A percentile compares a stretch with the other conserved stretches of the same genome.
Evolutionary conservation across 108 stramenopile genomes (phyloP).

Genomic region (Phaeodactylum tricornutum): DNA sequence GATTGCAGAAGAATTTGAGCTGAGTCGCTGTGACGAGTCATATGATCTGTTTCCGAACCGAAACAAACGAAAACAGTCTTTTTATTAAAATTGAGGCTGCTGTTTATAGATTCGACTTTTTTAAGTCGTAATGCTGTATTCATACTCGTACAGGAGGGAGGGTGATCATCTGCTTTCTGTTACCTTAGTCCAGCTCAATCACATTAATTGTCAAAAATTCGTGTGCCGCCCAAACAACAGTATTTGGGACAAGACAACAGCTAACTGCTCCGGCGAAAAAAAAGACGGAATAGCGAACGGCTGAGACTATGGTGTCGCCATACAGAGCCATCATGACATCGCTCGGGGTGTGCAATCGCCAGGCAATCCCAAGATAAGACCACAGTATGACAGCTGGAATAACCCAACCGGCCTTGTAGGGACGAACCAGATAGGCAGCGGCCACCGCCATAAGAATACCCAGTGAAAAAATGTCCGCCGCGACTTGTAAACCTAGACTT

Average conservation of each 20-base stretch:
- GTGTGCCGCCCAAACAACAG: slow-evolving; percentile 28
- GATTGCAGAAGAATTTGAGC: slow-evolving; percentile 48
- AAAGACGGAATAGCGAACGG: slow-evolving; percentile 26
- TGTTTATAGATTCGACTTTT: background rate
- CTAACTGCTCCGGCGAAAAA: slow-evolving; percentile 25
- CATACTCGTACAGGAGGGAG: too few relatives aligned
- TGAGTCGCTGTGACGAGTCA: slow-evolving; percentile 64
- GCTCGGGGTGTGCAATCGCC: slow-evolving; percentile 18
- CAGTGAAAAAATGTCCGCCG: slow-evolving; percentile 36
- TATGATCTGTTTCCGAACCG: slow-evolving; percentile 62
- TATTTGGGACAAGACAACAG: slow-evolving; percentile 23
- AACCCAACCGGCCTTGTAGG: slow-evolving; percentile 26
- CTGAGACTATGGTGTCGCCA: slow-evolving; percentile 18
- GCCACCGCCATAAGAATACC: slow-evolving; percentile 25
- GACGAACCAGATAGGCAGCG: slow-evolving; percentile 19
- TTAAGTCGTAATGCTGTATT: too few relatives aligned
- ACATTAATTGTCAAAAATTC: slow-evolving; percentile 43
- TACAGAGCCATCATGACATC: slow-evolving; percentile 21
- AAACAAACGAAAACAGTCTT: slow-evolving; percentile 2
- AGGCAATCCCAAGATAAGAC: slow-evolving; percentile 24
- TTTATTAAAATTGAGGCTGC: background rate
- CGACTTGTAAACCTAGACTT: slow-evolving; percentile 21
- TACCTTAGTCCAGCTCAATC: slow-evolving; percentile 21
- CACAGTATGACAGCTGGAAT: slow-evolving; percentile 38
- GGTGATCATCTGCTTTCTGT: background rate